Percentiles rank a stretch among this genome's conserved stretches.
Evolutionary conservation across 2,329 filamentous ascomycete genomes (phyloP).

Genomic region (Phialophora macrospora): DNA sequence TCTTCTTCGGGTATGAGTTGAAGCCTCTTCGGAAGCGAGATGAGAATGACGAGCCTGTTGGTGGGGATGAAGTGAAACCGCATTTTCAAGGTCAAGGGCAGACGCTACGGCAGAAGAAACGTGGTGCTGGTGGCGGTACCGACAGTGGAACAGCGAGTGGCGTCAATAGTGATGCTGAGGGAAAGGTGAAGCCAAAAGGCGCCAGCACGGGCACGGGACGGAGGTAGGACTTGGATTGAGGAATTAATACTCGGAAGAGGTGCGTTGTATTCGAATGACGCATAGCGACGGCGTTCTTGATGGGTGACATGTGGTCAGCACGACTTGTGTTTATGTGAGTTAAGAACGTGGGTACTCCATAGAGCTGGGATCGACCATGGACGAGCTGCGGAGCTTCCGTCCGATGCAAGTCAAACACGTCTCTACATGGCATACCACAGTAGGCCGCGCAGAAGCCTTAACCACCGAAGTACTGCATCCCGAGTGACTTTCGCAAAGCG

Average conservation of each 20-base stretch:
- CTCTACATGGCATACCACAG: neutral
- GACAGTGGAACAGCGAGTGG: conserved; percentile 44
- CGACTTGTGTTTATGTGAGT: neutral
- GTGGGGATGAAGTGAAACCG: conserved; percentile 67
- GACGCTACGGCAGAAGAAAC: conserved; percentile 77
- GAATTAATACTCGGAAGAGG: neutral
- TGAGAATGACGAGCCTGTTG: conserved; percentile 68
- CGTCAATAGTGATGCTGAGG: conserved; percentile 45
- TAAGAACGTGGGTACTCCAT: neutral
- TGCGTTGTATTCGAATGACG: conserved; percentile 4
- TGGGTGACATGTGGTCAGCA: neutral
- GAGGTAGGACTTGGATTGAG: neutral
- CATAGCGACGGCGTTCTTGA: conserved; percentile 26
- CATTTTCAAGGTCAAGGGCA: conserved; percentile 85
- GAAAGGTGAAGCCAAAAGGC: conserved; percentile 23
- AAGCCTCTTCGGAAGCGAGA: conserved; percentile 83
- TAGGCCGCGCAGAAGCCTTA: too few relatives aligned
- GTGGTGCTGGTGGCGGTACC: conserved; percentile 47
- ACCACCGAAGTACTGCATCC: neutral
- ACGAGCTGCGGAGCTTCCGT: neutral
- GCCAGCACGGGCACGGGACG: conserved; percentile 10
- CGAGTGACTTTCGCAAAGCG: neutral
- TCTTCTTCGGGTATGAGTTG: conserved; percentile 96
- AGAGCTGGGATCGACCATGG: neutral
- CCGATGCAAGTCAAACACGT: neutral